Evolutionary conservation across 2,329 filamentous ascomycete species (phyloP), one percentile per base, ranked within the genome.

Genomic region (Botrytis cinerea): DNA sequence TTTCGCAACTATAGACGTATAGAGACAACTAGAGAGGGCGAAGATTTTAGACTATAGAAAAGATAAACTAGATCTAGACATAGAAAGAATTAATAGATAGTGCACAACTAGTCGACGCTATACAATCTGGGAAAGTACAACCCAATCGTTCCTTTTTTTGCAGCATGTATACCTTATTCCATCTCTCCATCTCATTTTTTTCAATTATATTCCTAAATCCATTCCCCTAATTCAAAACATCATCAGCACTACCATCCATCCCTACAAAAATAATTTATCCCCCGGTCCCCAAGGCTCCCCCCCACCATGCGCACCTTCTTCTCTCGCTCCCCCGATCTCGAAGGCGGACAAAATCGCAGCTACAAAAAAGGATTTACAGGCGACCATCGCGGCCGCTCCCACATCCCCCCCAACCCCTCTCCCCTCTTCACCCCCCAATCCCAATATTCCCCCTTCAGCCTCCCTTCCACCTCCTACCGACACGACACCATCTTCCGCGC

Each of bases 71-170:
- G 66, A 72, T n/a, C 43, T 70, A 75, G 70, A 70, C 32, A 38
- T 46, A 70, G 32, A 73, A 64, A 72, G 60, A 74, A 35, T 73
- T 74, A 74, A 43, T 73, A 43, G 51, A 67, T 72, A 59, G 35
- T 59, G 32, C 38, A 40, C 35, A 67, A 73, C 71, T 71, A 40
- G 38, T 73, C 25, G 32, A 10, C 35, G 25, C 20, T 60, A 7
- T 43, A 6, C 3, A 51, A n/a, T 48, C 54, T 28, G 59, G 59
- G 70, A 71, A 71, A 64, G 40, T 64, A 38, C 70, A 43, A 64
- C 48, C 51, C 35, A 43, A 32, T 16, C 5, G 16, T 40, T 32
- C 4, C 18, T 28, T 28, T 40, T 43, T 40, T 35, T 22, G 16
- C 2, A 14, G 22, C 22, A 38, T 12, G 14, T 18, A n/a, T n/a